These are phyloP conservation scores for Pestalotiopsis fici DNA, from an alignment of 2,329 filamentous ascomycete species.

Conservation along the genomic window DNA sequence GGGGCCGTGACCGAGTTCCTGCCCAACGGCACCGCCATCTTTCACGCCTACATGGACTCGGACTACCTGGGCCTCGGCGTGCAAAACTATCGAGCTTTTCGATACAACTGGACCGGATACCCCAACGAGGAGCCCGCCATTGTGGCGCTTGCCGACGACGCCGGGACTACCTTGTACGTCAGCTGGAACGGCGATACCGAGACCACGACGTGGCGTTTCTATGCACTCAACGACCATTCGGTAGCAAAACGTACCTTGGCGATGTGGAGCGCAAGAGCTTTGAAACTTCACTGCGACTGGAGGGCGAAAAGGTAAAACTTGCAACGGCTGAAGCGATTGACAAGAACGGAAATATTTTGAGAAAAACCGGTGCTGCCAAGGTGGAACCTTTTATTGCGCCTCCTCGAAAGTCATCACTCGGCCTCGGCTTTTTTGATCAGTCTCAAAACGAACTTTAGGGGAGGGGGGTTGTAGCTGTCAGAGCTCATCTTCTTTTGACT, in stretches of 20 bases:
- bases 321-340: conserved; percentile 27
- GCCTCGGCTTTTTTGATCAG: background rate
- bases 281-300: conserved; percentile 37
- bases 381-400: conserved; percentile 22
- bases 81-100: conserved; percentile 25
- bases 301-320: conserved; percentile 10
- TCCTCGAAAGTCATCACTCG: background rate
- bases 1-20: conserved; percentile 49
- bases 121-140: conserved; percentile 39
- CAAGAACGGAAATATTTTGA: conserved; percentile 18
- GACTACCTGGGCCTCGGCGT: conserved; percentile 18
- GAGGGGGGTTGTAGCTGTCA: too few relatives aligned
- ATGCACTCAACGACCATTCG: conserved; percentile 34
- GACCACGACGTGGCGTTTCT: conserved; percentile 50
- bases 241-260: conserved; percentile 36
- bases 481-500: too few relatives aligned
- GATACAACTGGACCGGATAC: conserved; percentile 39
- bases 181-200: conserved; percentile 56
- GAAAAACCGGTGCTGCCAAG: conserved; percentile 17
- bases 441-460: background rate
- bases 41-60: conserved; percentile 41
- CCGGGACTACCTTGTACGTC: conserved; percentile 40
- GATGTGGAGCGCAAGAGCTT: conserved; percentile 41
- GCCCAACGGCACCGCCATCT: conserved; percentile 23
- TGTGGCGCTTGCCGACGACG: conserved; percentile 21